These are phyloP conservation scores for Arthroderma uncinatum DNA, from an alignment of 2,329 filamentous ascomycete species.

Conservation along the genomic window DNA sequence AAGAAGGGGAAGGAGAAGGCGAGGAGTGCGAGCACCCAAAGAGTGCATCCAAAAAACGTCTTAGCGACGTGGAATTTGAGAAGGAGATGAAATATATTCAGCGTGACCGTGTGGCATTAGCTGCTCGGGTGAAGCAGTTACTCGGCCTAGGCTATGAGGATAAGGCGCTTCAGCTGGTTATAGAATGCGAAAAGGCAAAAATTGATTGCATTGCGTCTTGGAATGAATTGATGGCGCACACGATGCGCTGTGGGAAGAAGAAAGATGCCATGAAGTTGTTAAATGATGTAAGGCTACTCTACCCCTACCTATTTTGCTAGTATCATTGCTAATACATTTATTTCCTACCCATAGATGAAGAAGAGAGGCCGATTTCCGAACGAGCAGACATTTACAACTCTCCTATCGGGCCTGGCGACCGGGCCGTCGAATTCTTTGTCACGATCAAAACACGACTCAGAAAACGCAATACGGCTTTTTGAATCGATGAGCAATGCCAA, in stretches of 20 bases:
- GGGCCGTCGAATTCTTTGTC: no score
- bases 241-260: constrained; percentile 50
- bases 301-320: not conserved
- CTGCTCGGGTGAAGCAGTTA: constrained; percentile 51
- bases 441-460: constrained; percentile 51
- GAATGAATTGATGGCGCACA: constrained; percentile 72
- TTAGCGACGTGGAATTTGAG: constrained; percentile 27
- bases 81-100: constrained; percentile 52
- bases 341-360: constrained; percentile 60
- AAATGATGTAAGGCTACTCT: constrained; percentile 56
- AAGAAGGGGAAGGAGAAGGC: not conserved
- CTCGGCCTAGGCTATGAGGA: constrained; percentile 50
- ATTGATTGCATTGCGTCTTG: constrained; percentile 63
- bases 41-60: constrained; percentile 11
- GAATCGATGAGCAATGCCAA: constrained; percentile 57
- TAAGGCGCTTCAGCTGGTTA: constrained; percentile 57
- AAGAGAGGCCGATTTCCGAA: constrained; percentile 76
- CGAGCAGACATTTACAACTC: constrained; percentile 68
- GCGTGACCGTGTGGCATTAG: constrained; percentile 60
- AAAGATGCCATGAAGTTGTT: constrained; percentile 64
- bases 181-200: constrained; percentile 52
- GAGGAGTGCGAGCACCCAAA: not conserved
- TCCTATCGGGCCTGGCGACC: constrained; percentile 62
- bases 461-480: constrained; percentile 64
- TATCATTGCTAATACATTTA: constrained; percentile 8